A percentile compares a stretch with the other conserved stretches of the same genome.
Evolutionary conservation across 306 rosid species (phyloP).

Genomic region (Cajanus cajan): DNA sequence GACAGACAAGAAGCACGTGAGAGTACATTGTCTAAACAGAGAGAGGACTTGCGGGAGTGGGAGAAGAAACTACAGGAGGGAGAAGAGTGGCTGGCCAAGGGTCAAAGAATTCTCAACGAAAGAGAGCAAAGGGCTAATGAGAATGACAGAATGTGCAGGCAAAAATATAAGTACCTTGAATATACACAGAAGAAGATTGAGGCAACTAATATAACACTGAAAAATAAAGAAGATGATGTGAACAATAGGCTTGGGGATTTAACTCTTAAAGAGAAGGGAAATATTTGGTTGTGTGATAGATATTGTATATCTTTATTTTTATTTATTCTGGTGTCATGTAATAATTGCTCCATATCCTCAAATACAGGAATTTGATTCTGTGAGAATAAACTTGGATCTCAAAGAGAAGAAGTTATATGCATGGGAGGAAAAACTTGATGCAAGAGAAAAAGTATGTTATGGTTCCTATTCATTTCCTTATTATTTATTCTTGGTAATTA

Average conservation of each 20-base stretch:
- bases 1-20: conserved; percentile 73
- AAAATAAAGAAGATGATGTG: conserved; percentile 78
- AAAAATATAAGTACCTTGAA: conserved; percentile 83
- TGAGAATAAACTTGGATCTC: conserved; percentile 55
- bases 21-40: conserved; percentile 66
- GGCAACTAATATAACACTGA: conserved; percentile 52
- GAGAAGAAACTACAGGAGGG: conserved; percentile 90
- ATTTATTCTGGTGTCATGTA: conserved; percentile 7
- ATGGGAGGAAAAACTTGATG: conserved; percentile 71
- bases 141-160: conserved; percentile 66
- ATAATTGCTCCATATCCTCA: conserved; percentile 22
- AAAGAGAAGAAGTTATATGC: conserved; percentile 75
- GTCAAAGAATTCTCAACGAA: conserved; percentile 81
- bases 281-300: conserved; percentile 29
- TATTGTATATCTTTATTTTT: background rate
- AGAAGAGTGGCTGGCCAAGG: conserved; percentile 85
- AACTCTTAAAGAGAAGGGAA: conserved; percentile 74
- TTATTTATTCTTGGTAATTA: background rate
- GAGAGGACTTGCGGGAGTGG: conserved; percentile 92
- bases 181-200: conserved; percentile 82
- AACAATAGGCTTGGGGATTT: conserved; percentile 65
- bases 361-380: conserved; percentile 71
- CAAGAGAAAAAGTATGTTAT: conserved; percentile 74
- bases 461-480: background rate
- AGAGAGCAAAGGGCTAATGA: conserved; percentile 95